Evolutionary conservation across 2,329 filamentous ascomycete species (phyloP).

Genomic region (Hypomyces perniciosus): DNA sequence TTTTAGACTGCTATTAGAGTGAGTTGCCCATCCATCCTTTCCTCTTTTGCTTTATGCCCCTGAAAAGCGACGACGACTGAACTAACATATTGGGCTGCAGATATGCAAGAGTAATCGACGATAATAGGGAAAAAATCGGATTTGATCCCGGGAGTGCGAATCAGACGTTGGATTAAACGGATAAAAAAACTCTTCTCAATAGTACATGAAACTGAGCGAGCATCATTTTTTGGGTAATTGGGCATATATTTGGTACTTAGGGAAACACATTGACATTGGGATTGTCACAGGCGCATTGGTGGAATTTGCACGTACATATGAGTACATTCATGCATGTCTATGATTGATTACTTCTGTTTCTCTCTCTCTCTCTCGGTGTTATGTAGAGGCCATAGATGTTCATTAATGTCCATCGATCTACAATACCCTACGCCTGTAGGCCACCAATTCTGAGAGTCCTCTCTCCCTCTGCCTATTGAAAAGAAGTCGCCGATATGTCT

Average conservation of each 20-base stretch:
- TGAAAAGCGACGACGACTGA: too few species aligned
- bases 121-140: constrained; percentile 54
- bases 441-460: not conserved
- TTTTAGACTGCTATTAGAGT: constrained; percentile 65
- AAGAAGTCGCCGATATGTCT: not conserved
- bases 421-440: not conserved
- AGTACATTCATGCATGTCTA: not conserved
- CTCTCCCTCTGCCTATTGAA: not conserved
- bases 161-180: not conserved
- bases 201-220: not conserved
- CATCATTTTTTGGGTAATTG: constrained; percentile 1
- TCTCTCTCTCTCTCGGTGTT: not conserved
- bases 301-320: too few species aligned
- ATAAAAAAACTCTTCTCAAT: not conserved
- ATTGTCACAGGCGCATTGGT: too few species aligned
- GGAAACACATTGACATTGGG: too few species aligned
- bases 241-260: not conserved
- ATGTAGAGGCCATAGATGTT: constrained; percentile 1
- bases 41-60: not conserved
- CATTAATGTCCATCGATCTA: constrained; percentile 11
- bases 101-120: constrained; percentile 59
- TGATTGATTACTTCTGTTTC: not conserved
- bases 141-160: constrained; percentile 31
- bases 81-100: constrained; percentile 28
- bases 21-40: constrained; percentile 26